Base-by-base conservation (phyloP, 768 basidiomycete genomes). In the Kwoniella sp. region DNA sequence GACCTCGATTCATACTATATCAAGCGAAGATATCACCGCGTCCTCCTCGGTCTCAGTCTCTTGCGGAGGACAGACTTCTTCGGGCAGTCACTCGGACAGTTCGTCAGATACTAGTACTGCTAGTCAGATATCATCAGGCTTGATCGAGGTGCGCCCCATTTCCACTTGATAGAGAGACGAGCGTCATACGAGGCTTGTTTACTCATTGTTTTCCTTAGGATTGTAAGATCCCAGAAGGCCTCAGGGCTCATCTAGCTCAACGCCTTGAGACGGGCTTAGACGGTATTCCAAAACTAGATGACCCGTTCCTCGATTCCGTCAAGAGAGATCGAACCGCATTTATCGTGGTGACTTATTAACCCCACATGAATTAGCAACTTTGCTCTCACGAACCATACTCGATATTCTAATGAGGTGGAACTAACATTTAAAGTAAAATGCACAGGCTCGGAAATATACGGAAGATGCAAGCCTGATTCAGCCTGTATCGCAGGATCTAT, bases 361-460 rank as follows among this genome's bases (percentile, higher is more conserved):
- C 33, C n/a, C n/a, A n/a, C n/a, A n/a, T n/a, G n/a, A n/a, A n/a
- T n/a, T n/a, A n/a, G 13, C 7, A 33, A 33, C 33, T 33, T 33
- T 6, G 33, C 33, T 33, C 33, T 33, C 33, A 6, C 33, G n/a
- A n/a, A n/a, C n/a, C n/a, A n/a, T n/a, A n/a, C n/a, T n/a, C n/a
- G n/a, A n/a, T n/a, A n/a, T n/a, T n/a, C n/a, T n/a, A n/a, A n/a
- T n/a, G n/a, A n/a, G n/a, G n/a, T n/a, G n/a, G n/a, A n/a, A n/a
- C n/a, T n/a, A n/a, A n/a, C n/a, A n/a, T n/a, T n/a, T n/a, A n/a
- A n/a, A n/a, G n/a, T n/a, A n/a, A n/a, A n/a, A n/a, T n/a, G n/a
- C n/a, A n/a, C 37, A 55, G 55, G 55, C 17, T 8, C 30, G 55
- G 36, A 19, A 37, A 22, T 55, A 55, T 44, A 55, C 36, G 17